Evolutionary conservation across 31 red algal species (phyloP).

Genomic region (Porphyra umbilicalis): DNA sequence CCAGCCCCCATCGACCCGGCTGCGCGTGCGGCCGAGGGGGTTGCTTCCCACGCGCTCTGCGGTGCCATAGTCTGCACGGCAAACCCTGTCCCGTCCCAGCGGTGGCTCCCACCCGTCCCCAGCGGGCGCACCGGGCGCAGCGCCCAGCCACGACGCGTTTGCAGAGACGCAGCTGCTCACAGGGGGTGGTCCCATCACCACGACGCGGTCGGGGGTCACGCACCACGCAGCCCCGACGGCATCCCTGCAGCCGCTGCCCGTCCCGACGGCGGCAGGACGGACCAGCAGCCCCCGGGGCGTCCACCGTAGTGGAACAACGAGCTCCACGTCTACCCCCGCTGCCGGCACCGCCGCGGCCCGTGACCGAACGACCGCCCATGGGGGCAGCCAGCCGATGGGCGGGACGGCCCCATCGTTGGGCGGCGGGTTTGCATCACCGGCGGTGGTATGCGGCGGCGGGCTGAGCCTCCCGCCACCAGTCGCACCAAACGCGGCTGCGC

Average conservation of each 20-base stretch:
- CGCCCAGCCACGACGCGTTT: neutral
- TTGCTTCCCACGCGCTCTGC: too few species aligned
- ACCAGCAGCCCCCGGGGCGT: neutral
- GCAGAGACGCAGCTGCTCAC: too few species aligned
- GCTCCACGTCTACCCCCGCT: neutral
- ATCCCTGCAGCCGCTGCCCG: neutral
- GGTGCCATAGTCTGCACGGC: too few species aligned
- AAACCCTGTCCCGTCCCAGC: too few species aligned
- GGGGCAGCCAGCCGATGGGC: neutral
- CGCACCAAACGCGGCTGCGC: too few species aligned
- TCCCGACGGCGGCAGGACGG: neutral
- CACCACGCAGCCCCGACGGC: neutral
- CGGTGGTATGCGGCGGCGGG: too few species aligned
- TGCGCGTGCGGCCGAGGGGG: too few species aligned
- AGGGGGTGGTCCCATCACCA: neutral
- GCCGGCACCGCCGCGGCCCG: neutral
- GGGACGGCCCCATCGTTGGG: too few species aligned
- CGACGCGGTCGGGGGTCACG: neutral
- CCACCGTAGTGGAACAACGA: neutral
- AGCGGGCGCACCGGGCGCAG: neutral
- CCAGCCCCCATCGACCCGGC: too few species aligned
- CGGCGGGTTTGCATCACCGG: too few species aligned
- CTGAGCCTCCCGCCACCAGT: too few species aligned
- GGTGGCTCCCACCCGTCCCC: neutral
- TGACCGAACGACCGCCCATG: neutral